Evolutionary conservation across 805 yeast genomes (phyloP).

Genomic region (Kurtzmaniella fragi): DNA sequence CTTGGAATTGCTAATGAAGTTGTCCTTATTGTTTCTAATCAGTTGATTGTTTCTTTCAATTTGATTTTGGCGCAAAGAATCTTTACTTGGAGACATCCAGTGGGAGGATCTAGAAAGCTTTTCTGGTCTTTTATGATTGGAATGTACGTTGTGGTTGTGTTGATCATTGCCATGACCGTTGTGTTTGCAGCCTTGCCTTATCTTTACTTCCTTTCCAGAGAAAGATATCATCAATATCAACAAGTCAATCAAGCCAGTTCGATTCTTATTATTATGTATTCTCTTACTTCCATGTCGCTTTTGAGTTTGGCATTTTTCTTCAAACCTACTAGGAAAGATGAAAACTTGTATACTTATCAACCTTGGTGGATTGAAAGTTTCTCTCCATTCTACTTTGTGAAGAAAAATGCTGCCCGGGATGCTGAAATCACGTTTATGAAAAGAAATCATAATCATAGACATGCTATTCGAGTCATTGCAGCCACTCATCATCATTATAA

Average conservation of each 20-base stretch:
- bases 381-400: constrained; percentile 52
- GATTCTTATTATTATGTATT: constrained; percentile 37
- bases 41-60: constrained; percentile 55
- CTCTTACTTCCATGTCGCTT: constrained; percentile 47
- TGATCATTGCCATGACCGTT: constrained; percentile 63
- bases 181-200: constrained; percentile 60
- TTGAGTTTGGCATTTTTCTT: constrained; percentile 47
- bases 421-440: constrained; percentile 43
- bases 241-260: constrained; percentile 46
- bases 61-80: constrained; percentile 66
- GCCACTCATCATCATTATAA: constrained; percentile 45
- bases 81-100: constrained; percentile 76
- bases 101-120: constrained; percentile 48
- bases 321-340: constrained; percentile 49
- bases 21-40: constrained; percentile 52
- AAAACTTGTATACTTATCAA: constrained; percentile 53
- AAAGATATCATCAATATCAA: constrained; percentile 45
- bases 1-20: constrained; percentile 56
- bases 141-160: constrained; percentile 50
- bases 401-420: constrained; percentile 41
- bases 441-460: constrained; percentile 42
- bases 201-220: constrained; percentile 45
- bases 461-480: constrained; percentile 57
- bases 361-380: constrained; percentile 79
- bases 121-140: constrained; percentile 49